These are phyloP conservation scores for Mortierella claussenii DNA, from an alignment of 192 early-diverging fungal species.

Conservation along the genomic window DNA sequence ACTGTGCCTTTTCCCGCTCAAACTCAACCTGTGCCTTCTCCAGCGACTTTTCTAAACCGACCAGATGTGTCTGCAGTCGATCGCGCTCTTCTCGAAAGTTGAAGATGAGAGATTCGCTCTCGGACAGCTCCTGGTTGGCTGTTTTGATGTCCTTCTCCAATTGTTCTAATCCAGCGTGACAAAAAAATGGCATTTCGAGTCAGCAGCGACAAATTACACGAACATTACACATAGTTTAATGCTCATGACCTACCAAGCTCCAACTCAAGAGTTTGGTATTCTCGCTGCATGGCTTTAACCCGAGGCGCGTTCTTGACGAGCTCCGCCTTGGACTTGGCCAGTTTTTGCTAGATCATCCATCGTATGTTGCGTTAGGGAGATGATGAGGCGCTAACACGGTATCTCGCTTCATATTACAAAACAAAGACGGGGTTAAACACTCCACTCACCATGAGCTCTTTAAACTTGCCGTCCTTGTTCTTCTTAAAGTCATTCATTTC, in stretches of 20 bases:
- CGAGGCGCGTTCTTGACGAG: slow-evolving; percentile 62
- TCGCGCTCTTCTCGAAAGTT: slow-evolving; percentile 56
- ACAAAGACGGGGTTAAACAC: neutral
- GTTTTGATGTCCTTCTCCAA: slow-evolving; percentile 58
- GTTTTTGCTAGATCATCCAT: slow-evolving; percentile 75
- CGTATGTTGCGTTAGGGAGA: slow-evolving; percentile 15
- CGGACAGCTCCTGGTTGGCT: slow-evolving; percentile 57
- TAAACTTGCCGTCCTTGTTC: slow-evolving; percentile 90
- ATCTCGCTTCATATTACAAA: neutral
- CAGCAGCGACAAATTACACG: neutral
- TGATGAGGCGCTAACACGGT: neutral
- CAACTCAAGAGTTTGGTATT: slow-evolving; percentile 70
- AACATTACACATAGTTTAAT: neutral
- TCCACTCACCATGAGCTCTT: slow-evolving; percentile 73
- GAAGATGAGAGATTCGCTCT: slow-evolving; percentile 59
- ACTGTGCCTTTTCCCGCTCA: slow-evolving; percentile 69
- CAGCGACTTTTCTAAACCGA: slow-evolving; percentile 21
- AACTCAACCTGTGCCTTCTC: slow-evolving; percentile 66
- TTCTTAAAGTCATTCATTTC: slow-evolving; percentile 93
- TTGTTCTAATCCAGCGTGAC: slow-evolving; percentile 58
- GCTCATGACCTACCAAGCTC: slow-evolving; percentile 68
- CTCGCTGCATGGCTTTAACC: slow-evolving; percentile 72
- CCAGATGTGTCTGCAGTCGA: slow-evolving; percentile 44
- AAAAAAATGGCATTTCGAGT: neutral
- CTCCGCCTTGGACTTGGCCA: slow-evolving; percentile 70